Conservation (phyloP, 306 rosid genomes). For the Lathyrus tuberosus region DNA sequence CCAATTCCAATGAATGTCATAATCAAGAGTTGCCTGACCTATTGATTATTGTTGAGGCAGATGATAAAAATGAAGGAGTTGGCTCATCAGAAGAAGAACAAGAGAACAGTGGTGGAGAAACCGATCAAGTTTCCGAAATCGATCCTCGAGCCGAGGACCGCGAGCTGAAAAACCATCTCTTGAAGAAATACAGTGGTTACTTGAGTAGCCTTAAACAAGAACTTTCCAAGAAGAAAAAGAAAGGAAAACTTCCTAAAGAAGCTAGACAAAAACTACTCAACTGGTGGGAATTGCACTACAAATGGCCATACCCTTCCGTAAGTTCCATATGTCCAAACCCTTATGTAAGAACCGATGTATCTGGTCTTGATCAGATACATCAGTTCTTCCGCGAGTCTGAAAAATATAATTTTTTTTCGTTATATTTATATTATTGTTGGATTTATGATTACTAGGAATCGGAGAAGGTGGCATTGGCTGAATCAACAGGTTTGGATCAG, state of each 20-base stretch:
- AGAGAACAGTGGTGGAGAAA: slow-evolving; percentile 83
- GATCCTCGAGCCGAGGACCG: slow-evolving; percentile 95
- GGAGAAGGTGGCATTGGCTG: slow-evolving; percentile 96
- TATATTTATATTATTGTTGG: not conserved
- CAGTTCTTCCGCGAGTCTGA: too few relatives aligned
- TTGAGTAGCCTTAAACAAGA: slow-evolving; percentile 94
- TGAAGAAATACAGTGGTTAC: slow-evolving; percentile 92
- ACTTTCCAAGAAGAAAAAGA: slow-evolving; percentile 96
- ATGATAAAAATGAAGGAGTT: slow-evolving; percentile 72
- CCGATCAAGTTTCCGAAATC: slow-evolving; percentile 68
- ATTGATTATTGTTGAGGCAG: slow-evolving; percentile 36
- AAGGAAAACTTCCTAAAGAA: slow-evolving; percentile 95
- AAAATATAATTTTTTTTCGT: too few relatives aligned
- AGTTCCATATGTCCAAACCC: not conserved
- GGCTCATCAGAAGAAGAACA: slow-evolving; percentile 93
- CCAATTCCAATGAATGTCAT: too few relatives aligned
- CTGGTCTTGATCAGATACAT: too few relatives aligned
- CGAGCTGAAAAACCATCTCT: slow-evolving; percentile 83
- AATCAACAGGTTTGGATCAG: slow-evolving; percentile 94
- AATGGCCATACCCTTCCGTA: slow-evolving; percentile 99
- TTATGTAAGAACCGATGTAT: too few relatives aligned
- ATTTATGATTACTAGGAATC: slow-evolving; percentile 62
- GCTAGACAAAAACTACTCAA: slow-evolving; percentile 94
- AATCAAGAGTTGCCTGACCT: not conserved
- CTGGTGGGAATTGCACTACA: slow-evolving; percentile 99